Base-by-base conservation (phyloP, 768 basidiomycete species). In the Boletus reticulatus region DNA sequence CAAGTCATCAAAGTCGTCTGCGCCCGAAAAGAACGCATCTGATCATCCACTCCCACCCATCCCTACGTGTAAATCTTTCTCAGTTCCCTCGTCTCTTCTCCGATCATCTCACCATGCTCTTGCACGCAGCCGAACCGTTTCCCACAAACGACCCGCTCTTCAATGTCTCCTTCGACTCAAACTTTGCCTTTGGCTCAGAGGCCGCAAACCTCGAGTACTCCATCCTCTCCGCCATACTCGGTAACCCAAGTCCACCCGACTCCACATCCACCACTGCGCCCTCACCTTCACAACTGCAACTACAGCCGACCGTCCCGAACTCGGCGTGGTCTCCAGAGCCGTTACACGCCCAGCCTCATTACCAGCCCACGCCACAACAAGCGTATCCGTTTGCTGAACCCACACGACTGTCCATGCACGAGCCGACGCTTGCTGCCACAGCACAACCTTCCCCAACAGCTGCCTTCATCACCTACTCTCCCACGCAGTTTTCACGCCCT, bases 121-220 rank as follows among this genome's bases (percentile, higher is more conserved):
- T 39, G 13, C 11, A 41, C 55, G 32, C 62, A 80, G 80, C 79
- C 44, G 84, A 84, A 49, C 69, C 81, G 0, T 82, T 82, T 66
- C 76, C 81, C 51, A 72, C 73, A 52, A 67, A 62, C 49, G 87
- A 91, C 57, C 75, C 83, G 9, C 75, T 92, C 58, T 83, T 87
- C 67, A 77, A 81, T 57, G 70, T 80, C 16, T 61, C 82, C 14
- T 87, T 88, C 66, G 83, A 88, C 67, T 76, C 87, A 48, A 76
- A 76, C 63, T 80, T 73, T 70, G 64, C 83, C 13, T 94, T 94
- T 71, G 89, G 87, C 48, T 93, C 92, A 43, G 91, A 94, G 69
- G 92, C 91, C 10, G 94, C 93, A 22, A 94, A 94, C 68, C 78
- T 93, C 58, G 96, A 98, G 68, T 98, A 97, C 72, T 92, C 92